Conservation (phyloP, 2,329 filamentous ascomycete genomes). For the Colletotrichum godetiae region DNA sequence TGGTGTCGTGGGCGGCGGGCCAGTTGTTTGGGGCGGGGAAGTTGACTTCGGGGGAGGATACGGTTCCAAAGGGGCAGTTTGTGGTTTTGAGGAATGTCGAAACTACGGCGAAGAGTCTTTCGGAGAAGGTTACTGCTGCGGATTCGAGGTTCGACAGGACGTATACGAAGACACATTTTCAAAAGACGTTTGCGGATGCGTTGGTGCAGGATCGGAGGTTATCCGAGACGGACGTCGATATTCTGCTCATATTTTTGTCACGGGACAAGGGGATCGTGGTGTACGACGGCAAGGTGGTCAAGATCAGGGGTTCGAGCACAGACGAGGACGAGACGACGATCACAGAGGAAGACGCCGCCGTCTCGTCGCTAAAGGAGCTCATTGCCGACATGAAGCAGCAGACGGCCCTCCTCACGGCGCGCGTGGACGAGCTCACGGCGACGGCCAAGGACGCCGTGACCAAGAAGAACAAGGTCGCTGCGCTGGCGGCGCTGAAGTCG, state of each 20-base stretch:
- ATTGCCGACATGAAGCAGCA: conserved; percentile 80
- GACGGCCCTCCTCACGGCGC: conserved; percentile 72
- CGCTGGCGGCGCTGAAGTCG: conserved; percentile 81
- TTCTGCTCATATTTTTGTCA: conserved; percentile 76
- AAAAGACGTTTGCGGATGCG: conserved; percentile 64
- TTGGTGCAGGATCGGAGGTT: conserved; percentile 62
- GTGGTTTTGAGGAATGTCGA: conserved; percentile 74
- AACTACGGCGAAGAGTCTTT: conserved; percentile 66
- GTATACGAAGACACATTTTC: conserved; percentile 75
- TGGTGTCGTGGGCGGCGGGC: conserved; percentile 80
- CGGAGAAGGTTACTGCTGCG: conserved; percentile 50
- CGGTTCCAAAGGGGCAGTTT: conserved; percentile 69
- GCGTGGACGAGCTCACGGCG: conserved; percentile 72
- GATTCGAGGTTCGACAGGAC: conserved; percentile 71
- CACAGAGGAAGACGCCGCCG: conserved; percentile 81
- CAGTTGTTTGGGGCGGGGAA: conserved; percentile 68
- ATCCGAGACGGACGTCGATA: conserved; percentile 73
- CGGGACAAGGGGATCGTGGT: conserved; percentile 71
- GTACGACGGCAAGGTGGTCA: conserved; percentile 77
- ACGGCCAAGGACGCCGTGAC: conserved; percentile 78
- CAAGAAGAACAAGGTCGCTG: conserved; percentile 78
- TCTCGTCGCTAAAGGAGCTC: conserved; percentile 85
- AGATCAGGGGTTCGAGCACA: conserved; percentile 69
- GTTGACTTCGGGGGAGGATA: conserved; percentile 58
- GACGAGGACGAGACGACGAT: conserved; percentile 61